Base-by-base conservation (phyloP, 2,329 filamentous ascomycete genomes). In the Xylogone sp. region DNA sequence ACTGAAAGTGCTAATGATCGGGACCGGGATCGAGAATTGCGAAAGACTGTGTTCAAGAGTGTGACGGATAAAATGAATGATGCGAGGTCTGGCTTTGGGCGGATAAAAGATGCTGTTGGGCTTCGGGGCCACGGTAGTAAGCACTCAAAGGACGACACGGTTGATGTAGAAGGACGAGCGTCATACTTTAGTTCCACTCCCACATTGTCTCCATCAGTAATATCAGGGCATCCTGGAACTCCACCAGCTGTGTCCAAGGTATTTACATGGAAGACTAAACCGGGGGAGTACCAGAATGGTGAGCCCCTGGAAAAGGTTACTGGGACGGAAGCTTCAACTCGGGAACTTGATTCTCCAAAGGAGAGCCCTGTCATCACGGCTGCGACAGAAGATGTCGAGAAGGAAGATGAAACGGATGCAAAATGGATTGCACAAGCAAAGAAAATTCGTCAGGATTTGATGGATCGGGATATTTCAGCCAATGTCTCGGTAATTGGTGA, bases 31-130 rank as follows among this genome's bases (percentile, higher is more conserved):
- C 70, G 70, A 51, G 68, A 76, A 20, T 66, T 82, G 21, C 81
- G 84, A 24, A 84, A 79, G 58, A 81, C 82, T 0, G 79, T 90
- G 16, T 87, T 92, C 68, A 94, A 89, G 66, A 88, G 85, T 54
- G 88, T 94, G 16, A 87, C 87, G 2, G 88, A 82, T 4, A 87
- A 87, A 58, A 87, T 89, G 65, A 88, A 81, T 56, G 90, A 95
- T 68, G 88, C 90, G 44, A 84, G 87, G 45, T 90, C 87, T 51
- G 90, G 91, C 0, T 78, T 96, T 51, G 88, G 88, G 1, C 84
- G 89, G 31, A 91, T 97, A 66, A 92, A 92, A 64, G 90, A 93
- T 64, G 90, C 85, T 2, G 87, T 96, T 31, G 88, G 89, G 1
- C 53, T 62, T 34, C 62, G 65, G 42, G 77, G 79, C 1, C 81